These are phyloP conservation scores for Coniosporium tulheliwenetii DNA, from an alignment of 2,329 filamentous ascomycete species.

Conservation along the genomic window DNA sequence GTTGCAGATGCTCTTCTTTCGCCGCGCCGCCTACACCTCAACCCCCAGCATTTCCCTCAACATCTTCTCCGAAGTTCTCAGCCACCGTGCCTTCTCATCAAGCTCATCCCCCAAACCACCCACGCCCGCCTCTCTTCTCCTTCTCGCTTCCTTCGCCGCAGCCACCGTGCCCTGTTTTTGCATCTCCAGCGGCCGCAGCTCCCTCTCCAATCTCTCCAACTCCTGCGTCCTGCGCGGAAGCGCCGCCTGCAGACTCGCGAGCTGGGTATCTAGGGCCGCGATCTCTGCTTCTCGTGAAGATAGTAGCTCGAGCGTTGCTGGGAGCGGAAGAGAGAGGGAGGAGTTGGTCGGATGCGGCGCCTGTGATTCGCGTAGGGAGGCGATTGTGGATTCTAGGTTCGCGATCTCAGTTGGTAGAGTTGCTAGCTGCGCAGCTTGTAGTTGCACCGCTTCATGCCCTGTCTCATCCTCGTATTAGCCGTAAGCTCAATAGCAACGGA, in stretches of 20 bases:
- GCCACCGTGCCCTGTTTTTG: constrained; percentile 49
- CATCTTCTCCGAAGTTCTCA: constrained; percentile 49
- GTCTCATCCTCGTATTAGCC: constrained; percentile 1
- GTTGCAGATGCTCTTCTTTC: too few species aligned
- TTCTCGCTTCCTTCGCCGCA: constrained; percentile 55
- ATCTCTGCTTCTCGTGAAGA: constrained; percentile 24
- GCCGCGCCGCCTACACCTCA: constrained; percentile 11
- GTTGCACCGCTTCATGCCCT: constrained; percentile 38
- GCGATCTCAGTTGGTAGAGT: constrained; percentile 36
- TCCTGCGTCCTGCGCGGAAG: constrained; percentile 52
- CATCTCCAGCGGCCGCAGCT: constrained; percentile 52
- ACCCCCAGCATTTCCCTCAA: constrained; percentile 49
- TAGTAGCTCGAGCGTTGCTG: constrained; percentile 24
- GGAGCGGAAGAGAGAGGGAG: constrained; percentile 25
- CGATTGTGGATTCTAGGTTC: constrained; percentile 33
- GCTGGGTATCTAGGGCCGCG: constrained; percentile 23
- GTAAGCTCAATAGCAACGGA: not conserved
- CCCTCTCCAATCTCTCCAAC: constrained; percentile 48
- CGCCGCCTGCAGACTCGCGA: constrained; percentile 39
- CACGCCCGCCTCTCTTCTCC: constrained; percentile 47
- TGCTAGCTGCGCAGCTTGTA: constrained; percentile 35
- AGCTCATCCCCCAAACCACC: constrained; percentile 56
- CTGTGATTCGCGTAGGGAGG: constrained; percentile 24
- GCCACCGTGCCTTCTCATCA: constrained; percentile 63
- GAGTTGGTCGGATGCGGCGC: constrained; percentile 20